Conservation (phyloP, 352 stramenopile species). For the Pythium dissimile region DNA sequence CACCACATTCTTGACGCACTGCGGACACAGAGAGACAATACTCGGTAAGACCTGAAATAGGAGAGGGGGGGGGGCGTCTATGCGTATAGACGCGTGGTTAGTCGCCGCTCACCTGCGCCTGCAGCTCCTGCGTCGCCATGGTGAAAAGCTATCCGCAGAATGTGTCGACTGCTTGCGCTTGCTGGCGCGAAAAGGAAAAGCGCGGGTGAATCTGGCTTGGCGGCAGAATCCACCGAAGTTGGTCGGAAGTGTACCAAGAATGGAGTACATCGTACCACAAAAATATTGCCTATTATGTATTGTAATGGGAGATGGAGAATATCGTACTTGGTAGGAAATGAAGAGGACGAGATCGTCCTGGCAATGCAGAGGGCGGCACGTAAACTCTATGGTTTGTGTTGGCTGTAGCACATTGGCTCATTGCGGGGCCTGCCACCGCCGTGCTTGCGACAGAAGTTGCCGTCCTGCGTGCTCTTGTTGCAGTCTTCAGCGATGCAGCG, state of each 20-base stretch:
- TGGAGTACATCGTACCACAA: too few species aligned
- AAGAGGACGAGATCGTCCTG: background rate
- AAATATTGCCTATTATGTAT: too few species aligned
- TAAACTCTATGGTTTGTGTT: too few species aligned
- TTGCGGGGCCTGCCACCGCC: constrained; percentile 36
- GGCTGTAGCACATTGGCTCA: constrained; percentile 22
- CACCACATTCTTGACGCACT: constrained; percentile 58
- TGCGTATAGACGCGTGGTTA: background rate
- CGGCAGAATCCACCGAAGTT: constrained; percentile 41
- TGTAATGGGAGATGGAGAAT: too few species aligned
- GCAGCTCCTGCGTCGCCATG: constrained; percentile 2
- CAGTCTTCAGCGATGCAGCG: constrained; percentile 52
- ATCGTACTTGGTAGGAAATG: background rate
- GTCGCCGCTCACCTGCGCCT: constrained; percentile 4
- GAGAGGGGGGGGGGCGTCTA: background rate
- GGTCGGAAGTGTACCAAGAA: too few species aligned
- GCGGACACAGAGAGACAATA: background rate
- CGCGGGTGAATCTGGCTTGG: constrained; percentile 28
- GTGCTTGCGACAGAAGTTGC: constrained; percentile 67
- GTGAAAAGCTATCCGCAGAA: background rate
- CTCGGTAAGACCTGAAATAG: background rate
- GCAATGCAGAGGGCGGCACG: constrained; percentile 34
- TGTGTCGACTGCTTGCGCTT: background rate
- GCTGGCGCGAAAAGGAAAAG: background rate
- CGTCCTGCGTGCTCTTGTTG: constrained; percentile 66